These are phyloP conservation scores for Aspergillus sp. DNA, from an alignment of 2,329 filamentous ascomycete species.

Conservation along the genomic window DNA sequence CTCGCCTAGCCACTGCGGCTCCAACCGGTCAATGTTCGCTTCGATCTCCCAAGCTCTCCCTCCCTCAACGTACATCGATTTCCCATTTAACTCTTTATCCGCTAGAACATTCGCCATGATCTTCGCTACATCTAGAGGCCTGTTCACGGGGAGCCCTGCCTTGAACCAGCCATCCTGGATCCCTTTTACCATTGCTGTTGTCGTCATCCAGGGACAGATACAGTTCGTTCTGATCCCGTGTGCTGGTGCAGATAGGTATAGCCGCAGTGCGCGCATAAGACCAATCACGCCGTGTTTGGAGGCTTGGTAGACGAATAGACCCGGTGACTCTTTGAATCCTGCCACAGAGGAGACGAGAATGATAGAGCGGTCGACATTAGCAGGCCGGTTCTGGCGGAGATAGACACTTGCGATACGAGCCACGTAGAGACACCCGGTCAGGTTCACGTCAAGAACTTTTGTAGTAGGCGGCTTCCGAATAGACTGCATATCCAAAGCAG, in stretches of 20 bases:
- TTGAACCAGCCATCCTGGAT: constrained; percentile 36
- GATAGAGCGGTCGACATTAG: constrained; percentile 40
- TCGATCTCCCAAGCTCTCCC: constrained; percentile 47
- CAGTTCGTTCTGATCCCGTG: constrained; percentile 45
- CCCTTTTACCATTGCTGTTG: constrained; percentile 32
- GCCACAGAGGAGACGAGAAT: constrained; percentile 48
- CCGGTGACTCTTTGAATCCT: constrained; percentile 51
- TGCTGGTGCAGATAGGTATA: constrained; percentile 31
- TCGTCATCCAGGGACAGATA: constrained; percentile 47
- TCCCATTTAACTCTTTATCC: constrained; percentile 39
- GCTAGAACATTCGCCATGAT: constrained; percentile 38
- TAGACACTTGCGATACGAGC: constrained; percentile 53
- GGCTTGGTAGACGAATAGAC: constrained; percentile 49
- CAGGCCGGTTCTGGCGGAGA: constrained; percentile 40
- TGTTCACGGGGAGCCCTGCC: constrained; percentile 41
- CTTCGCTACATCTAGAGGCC: constrained; percentile 40
- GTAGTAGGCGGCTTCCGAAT: constrained; percentile 40
- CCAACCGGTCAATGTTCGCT: constrained; percentile 41
- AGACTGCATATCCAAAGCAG: constrained; percentile 44
- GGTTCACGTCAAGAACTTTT: constrained; percentile 49
- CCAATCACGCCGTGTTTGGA: constrained; percentile 53
- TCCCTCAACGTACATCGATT: constrained; percentile 45
- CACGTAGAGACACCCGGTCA: constrained; percentile 50
- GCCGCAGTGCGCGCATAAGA: constrained; percentile 47
- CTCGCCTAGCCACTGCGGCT: constrained; percentile 46